phyloP scores from a whole-genome alignment of 495 filamentous ascomycete genomes.

The Tirmania nivea region DNA sequence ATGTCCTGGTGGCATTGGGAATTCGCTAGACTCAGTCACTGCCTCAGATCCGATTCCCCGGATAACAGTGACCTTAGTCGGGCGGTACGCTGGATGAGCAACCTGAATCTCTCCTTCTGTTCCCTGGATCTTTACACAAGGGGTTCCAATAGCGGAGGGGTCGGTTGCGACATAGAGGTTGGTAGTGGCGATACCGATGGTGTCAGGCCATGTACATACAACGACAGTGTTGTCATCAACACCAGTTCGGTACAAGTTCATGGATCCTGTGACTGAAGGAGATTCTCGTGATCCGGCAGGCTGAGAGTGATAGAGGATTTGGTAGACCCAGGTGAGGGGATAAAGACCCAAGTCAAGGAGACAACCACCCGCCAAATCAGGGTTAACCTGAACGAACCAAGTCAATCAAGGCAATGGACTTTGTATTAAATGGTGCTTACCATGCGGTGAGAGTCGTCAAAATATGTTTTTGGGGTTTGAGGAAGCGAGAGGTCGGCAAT shows the following conservation, averaged over 20 bases:
- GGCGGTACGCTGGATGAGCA: conserved; percentile 48
- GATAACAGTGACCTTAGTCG: conserved; percentile 37
- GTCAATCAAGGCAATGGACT: not conserved
- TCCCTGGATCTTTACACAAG: conserved; percentile 64
- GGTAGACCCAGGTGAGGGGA: conserved; percentile 81
- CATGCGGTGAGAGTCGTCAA: conserved; percentile 45
- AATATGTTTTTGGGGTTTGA: conserved; percentile 23
- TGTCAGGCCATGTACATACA: conserved; percentile 52
- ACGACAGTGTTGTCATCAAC: conserved; percentile 68
- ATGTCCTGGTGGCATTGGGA: conserved; percentile 44
- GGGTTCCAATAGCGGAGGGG: conserved; percentile 40
- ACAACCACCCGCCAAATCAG: conserved; percentile 65
- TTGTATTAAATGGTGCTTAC: conserved; percentile 19
- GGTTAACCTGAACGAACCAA: conserved; percentile 28
- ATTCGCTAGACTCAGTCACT: conserved; percentile 33
- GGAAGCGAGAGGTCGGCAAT: conserved; percentile 43
- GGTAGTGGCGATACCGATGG: conserved; percentile 60
- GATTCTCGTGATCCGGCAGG: conserved; percentile 26
- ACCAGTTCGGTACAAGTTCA: conserved; percentile 62
- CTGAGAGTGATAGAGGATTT: conserved; percentile 64
- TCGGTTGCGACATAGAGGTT: conserved; percentile 45
- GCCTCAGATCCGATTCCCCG: conserved; percentile 25
- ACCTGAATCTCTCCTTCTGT: conserved; percentile 75
- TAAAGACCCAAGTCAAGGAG: conserved; percentile 76
- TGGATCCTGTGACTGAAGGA: conserved; percentile 35